Conservation (phyloP, 1,284 basidiomycete genomes). For the Golubevia sp. region DNA sequence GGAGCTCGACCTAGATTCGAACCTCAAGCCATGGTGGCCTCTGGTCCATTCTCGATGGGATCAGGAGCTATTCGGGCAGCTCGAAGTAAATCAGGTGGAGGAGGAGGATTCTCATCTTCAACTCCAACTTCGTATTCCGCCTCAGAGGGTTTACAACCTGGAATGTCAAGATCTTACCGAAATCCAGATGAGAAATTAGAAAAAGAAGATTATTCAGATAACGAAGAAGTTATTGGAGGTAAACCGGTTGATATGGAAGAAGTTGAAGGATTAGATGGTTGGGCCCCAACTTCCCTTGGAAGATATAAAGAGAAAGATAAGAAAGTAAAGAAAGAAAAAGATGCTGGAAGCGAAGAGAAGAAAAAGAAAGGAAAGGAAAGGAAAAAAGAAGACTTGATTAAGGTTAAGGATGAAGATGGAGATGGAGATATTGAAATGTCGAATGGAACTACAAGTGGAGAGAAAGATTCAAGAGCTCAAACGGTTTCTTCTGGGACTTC, state of each 20-base stretch:
- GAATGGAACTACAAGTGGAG: neutral
- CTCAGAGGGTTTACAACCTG: neutral
- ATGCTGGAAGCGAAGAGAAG: constrained; percentile 1
- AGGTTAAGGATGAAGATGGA: constrained; percentile 32
- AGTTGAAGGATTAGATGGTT: constrained; percentile 47
- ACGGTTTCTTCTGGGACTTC: constrained; percentile 14
- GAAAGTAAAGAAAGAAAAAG: constrained; percentile 25
- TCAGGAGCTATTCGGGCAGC: neutral
- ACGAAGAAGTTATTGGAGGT: neutral
- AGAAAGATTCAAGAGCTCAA: constrained; percentile 4
- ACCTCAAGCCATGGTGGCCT: neutral
- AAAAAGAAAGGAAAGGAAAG: constrained; percentile 17
- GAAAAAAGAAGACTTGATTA: constrained; percentile 13
- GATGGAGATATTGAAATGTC: constrained; percentile 7
- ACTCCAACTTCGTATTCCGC: neutral
- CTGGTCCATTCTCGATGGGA: neutral
- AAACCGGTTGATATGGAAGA: constrained; percentile 40
- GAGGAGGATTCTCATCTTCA: neutral
- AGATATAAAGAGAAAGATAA: constrained; percentile 39
- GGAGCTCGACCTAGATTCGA: neutral
- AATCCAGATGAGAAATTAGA: neutral
- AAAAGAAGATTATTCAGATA: neutral
- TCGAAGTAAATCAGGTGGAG: neutral
- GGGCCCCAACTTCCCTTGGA: constrained; percentile 42
- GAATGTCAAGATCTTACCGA: neutral